phyloP scores from a whole-genome alignment of 495 filamentous ascomycete genomes.

The Podospora pseudoanserina region DNA sequence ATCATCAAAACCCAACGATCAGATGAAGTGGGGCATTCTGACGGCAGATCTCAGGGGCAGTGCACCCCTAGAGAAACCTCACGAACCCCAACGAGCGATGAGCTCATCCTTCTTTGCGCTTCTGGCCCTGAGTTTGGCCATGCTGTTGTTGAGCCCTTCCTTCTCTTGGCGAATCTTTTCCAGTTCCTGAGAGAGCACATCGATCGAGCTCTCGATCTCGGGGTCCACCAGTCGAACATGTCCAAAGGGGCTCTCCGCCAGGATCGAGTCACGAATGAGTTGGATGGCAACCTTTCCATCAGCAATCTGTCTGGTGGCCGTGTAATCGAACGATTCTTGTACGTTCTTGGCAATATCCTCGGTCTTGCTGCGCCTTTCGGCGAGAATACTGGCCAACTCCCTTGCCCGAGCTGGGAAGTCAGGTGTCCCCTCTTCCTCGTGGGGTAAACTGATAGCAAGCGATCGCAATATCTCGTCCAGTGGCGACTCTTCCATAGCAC shows the following conservation, averaged over 20 bases:
- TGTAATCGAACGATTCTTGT: slow-evolving; percentile 38
- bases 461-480: slow-evolving; percentile 31
- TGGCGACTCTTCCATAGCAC: slow-evolving; percentile 26
- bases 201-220: slow-evolving; percentile 37
- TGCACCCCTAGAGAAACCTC: background rate
- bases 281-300: slow-evolving; percentile 40
- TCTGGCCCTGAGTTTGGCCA: slow-evolving; percentile 29
- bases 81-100: slow-evolving; percentile 37
- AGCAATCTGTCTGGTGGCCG: slow-evolving; percentile 34
- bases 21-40: background rate
- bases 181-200: slow-evolving; percentile 36
- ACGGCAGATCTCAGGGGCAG: background rate
- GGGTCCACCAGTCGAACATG: slow-evolving; percentile 41
- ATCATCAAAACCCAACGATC: slow-evolving; percentile 2
- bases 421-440: slow-evolving; percentile 16
- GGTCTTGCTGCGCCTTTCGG: slow-evolving; percentile 33
- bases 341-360: slow-evolving; percentile 36
- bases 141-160: slow-evolving; percentile 25
- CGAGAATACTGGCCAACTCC: slow-evolving; percentile 24
- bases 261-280: slow-evolving; percentile 40
- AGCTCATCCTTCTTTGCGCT: slow-evolving; percentile 41
- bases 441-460: slow-evolving; percentile 31
- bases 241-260: slow-evolving; percentile 41
- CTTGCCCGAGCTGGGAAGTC: slow-evolving; percentile 16
- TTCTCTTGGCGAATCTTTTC: slow-evolving; percentile 28